Base-by-base conservation (phyloP, 2,329 filamentous ascomycete species). In the Colletotrichum costaricense region DNA sequence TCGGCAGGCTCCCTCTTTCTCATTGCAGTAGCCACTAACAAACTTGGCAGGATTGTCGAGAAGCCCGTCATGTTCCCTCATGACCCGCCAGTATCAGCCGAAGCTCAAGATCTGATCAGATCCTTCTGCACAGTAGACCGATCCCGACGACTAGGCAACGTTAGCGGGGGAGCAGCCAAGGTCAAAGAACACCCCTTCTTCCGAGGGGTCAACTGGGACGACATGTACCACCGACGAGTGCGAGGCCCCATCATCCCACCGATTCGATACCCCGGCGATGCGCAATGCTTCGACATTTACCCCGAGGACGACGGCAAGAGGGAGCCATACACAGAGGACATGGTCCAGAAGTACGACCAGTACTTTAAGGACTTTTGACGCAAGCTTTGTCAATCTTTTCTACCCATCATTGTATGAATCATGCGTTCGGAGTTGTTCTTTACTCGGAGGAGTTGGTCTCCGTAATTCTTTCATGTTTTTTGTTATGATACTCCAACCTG, bases 171-270 rank as follows among this genome's bases (percentile, higher is more conserved):
- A 69, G 93, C 93, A 16, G 84, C 85, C 63, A 88, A 89, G 69
- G 93, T 97, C 68, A 95, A 95, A 80, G 83, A 87, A 19, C 94
- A 97, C 79, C 88, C 92, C 2, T 97, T 95, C 86, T 97, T 97
- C 82, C 84, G 85, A 62, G 88, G 88, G 69, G 88, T 94, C 73
- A 88, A 94, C 81, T 97, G 94, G 94, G 89, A 94, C 66, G 92
- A 91, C 60, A 82, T 95, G 28, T 90, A 92, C 77, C 85, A 90
- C 72, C 89, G 92, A 66, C 89, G 89, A 75, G 85, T 89, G 63
- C 85, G 88, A 62, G 93, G 93, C 0, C 93, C 93, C 5, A 95
- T 95, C 76, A 87, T 94, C 64, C 94, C 93, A n/a, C 92, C 93
- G 67, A 85, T 96, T 35, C 87, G 92, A 28, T 93, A 90, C 63